phyloP scores from a whole-genome alignment of 176 grass and related monocot genomes.

The Elaeis guineensis region DNA sequence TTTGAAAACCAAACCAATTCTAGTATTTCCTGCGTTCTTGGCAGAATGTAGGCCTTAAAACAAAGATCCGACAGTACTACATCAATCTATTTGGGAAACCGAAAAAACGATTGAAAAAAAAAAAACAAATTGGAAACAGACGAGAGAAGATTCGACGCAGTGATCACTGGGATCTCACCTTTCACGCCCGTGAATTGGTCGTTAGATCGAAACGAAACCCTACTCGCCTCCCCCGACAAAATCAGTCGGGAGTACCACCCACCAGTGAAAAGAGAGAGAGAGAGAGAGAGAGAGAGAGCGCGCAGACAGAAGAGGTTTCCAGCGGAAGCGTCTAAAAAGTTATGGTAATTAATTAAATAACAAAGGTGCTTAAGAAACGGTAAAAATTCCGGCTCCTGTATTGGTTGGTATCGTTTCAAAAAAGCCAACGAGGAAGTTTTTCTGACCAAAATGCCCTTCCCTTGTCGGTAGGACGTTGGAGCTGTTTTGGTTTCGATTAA shows the following conservation, averaged over 20 bases:
- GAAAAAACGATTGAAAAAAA: not conserved
- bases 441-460: constrained; percentile 19
- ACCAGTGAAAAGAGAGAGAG: too few species aligned
- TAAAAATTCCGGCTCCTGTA: not conserved
- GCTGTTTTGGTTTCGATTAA: too few species aligned
- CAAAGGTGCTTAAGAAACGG: not conserved
- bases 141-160: not conserved
- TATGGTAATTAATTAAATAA: constrained; percentile 3
- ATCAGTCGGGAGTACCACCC: too few species aligned
- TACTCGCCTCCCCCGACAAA: not conserved
- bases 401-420: constrained; percentile 1
- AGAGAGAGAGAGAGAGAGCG: too few species aligned
- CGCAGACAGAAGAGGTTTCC: not conserved
- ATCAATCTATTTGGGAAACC: not conserved
- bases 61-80: not conserved
- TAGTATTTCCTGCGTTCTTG: not conserved
- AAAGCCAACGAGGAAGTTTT: constrained; percentile 5
- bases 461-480: not conserved
- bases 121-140: not conserved
- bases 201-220: not conserved
- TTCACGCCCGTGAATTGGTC: not conserved
- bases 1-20: not conserved
- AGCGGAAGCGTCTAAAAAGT: not conserved
- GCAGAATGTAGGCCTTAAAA: not conserved
- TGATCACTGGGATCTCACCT: not conserved